These are phyloP conservation scores for Crithidia thermophila DNA, from an alignment of 208 protist species.

Conservation along the genomic window DNA sequence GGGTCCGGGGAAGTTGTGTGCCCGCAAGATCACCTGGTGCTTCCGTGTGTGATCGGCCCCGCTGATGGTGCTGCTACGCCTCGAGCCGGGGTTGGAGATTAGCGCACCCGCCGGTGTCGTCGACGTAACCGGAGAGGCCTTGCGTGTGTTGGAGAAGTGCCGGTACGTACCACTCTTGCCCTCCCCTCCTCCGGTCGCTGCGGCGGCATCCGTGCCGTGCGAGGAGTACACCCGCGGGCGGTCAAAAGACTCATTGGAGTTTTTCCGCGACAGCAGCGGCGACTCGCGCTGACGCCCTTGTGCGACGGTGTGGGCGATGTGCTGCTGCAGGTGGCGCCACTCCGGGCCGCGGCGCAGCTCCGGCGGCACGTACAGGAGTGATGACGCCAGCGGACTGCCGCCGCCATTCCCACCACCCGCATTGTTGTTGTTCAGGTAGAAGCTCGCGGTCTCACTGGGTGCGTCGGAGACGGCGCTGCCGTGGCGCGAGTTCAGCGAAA, in stretches of 20 bases:
- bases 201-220: neutral
- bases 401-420: neutral
- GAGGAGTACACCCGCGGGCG: neutral
- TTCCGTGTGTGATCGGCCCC: too few relatives aligned
- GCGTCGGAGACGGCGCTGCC: constrained; percentile 4
- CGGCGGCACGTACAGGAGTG: constrained; percentile 31
- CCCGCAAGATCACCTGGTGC: too few relatives aligned
- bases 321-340: constrained; percentile 35
- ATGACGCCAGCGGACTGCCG: constrained; percentile 17
- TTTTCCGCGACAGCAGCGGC: neutral
- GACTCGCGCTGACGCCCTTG: constrained; percentile 3
- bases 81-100: too few relatives aligned
- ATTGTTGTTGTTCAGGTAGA: neutral
- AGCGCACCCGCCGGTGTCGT: too few relatives aligned
- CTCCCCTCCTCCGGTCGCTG: neutral
- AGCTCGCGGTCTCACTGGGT: neutral
- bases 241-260: neutral
- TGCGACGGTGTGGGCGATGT: constrained; percentile 6
- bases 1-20: too few relatives aligned
- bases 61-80: too few relatives aligned
- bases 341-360: constrained; percentile 31
- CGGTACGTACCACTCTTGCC: too few relatives aligned
- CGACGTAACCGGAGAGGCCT: too few relatives aligned
- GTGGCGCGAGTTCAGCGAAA: neutral
- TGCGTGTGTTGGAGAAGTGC: too few relatives aligned